Percentiles rank a stretch among this genome's conserved stretches.
Evolutionary conservation across 805 yeast species (phyloP).

Genomic region (Yamadazyma insecticola): DNA sequence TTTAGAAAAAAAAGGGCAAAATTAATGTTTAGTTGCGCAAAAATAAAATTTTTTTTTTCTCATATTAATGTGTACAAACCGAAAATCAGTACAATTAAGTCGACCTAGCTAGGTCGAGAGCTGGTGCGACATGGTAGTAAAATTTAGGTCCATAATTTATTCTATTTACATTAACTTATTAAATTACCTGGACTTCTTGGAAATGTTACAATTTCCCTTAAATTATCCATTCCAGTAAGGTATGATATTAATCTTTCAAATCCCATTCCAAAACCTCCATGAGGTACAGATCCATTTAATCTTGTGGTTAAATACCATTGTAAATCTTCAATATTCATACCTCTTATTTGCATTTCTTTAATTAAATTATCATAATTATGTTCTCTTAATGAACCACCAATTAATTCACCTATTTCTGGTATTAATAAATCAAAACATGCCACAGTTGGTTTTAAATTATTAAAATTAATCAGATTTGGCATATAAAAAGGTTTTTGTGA

Average conservation of each 20-base stretch:
- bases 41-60: too few relatives aligned
- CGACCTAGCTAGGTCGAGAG: too few relatives aligned
- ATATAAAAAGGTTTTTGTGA: conserved; percentile 86
- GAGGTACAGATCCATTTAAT: conserved; percentile 78
- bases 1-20: too few relatives aligned
- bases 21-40: too few relatives aligned
- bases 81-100: too few relatives aligned
- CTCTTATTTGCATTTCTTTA: conserved; percentile 45
- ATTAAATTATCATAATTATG: conserved; percentile 48
- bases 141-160: too few relatives aligned
- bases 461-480: conserved; percentile 47
- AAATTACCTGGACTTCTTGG: too few relatives aligned
- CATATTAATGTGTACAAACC: too few relatives aligned
- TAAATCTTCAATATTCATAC: conserved; percentile 57
- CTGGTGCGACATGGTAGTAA: too few relatives aligned
- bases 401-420: conserved; percentile 89
- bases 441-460: conserved; percentile 50
- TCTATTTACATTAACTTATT: neutral
- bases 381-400: conserved; percentile 94
- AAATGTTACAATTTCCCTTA: conserved; percentile 83
- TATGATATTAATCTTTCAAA: conserved; percentile 80
- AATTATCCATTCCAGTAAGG: conserved; percentile 68
- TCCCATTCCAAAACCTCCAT: conserved; percentile 97
- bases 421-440: conserved; percentile 86
- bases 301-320: conserved; percentile 80